These are phyloP conservation scores for Micractinium sp. DNA, from an alignment of 139 green algal genomes.

Conservation along the genomic window DNA sequence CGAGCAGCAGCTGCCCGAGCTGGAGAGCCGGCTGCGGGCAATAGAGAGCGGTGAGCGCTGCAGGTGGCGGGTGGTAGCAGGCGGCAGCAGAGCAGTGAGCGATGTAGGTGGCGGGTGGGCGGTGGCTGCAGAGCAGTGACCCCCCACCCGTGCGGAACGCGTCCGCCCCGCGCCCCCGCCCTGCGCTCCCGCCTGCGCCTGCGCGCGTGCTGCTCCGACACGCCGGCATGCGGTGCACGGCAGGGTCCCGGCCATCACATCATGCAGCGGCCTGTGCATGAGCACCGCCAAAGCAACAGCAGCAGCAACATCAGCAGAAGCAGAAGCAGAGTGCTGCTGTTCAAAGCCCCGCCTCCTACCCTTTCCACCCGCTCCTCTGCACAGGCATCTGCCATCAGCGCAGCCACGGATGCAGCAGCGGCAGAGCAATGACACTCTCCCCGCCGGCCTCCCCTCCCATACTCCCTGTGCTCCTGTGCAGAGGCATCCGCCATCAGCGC, in stretches of 20 bases:
- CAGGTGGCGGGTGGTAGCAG: background rate
- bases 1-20: slow-evolving; percentile 60
- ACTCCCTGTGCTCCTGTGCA: background rate
- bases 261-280: background rate
- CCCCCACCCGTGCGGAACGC: too few species aligned
- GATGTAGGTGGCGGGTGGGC: background rate
- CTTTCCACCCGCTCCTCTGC: background rate
- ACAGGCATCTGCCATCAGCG: slow-evolving; percentile 29
- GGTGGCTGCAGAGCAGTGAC: background rate
- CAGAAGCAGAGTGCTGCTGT: too few species aligned
- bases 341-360: too few species aligned
- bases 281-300: too few species aligned
- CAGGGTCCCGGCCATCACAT: too few species aligned
- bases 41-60: background rate
- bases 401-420: slow-evolving; percentile 24
- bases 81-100: too few species aligned
- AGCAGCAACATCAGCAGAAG: too few species aligned
- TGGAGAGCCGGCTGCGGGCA: slow-evolving; percentile 39
- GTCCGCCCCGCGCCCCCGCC: too few species aligned
- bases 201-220: background rate
- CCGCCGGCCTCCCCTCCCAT: background rate
- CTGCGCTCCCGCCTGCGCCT: too few species aligned
- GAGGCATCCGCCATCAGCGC: slow-evolving; percentile 33
- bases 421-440: slow-evolving; percentile 45
- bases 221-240: too few species aligned